Conservation (phyloP, 2,329 filamentous ascomycete species). For the Cladosporium sp. region DNA sequence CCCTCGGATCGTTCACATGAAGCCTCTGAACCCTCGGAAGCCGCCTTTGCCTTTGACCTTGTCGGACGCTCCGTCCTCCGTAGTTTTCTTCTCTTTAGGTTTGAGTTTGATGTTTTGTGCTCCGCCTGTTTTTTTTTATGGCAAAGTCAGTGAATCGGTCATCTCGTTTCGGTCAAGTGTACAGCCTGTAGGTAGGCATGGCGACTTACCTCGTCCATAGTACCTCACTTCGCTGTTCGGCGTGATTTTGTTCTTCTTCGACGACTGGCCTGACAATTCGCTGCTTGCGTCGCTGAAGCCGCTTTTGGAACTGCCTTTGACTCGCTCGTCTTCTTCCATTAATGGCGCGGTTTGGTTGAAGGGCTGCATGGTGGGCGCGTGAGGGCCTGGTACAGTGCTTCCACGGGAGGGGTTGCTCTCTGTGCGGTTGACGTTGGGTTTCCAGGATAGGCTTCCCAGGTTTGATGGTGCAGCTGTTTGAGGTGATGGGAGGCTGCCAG, state of each 20-base stretch:
- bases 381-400: constrained; percentile 35
- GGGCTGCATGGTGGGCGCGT: constrained; percentile 45
- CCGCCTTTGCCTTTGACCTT: constrained; percentile 42
- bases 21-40: constrained; percentile 24
- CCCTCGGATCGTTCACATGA: constrained; percentile 23
- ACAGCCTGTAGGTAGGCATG: too few relatives aligned
- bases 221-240: constrained; percentile 53
- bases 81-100: constrained; percentile 38
- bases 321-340: constrained; percentile 25
- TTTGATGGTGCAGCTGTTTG: constrained; percentile 27
- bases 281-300: constrained; percentile 30
- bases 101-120: constrained; percentile 57
- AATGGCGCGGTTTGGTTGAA: constrained; percentile 35
- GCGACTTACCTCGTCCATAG: constrained; percentile 55
- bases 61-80: constrained; percentile 25
- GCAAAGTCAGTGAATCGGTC: neutral
- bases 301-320: constrained; percentile 12
- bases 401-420: constrained; percentile 4
- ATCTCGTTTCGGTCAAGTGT: neutral
- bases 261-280: constrained; percentile 32
- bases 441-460: constrained; percentile 28
- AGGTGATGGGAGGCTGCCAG: constrained; percentile 20
- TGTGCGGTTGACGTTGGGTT: constrained; percentile 19
- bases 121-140: constrained; percentile 40
- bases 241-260: constrained; percentile 45